Evolutionary conservation across 2,329 filamentous ascomycete species (phyloP), one percentile per base, ranked within the genome.

Genomic region (Aspergillus tanneri): DNA sequence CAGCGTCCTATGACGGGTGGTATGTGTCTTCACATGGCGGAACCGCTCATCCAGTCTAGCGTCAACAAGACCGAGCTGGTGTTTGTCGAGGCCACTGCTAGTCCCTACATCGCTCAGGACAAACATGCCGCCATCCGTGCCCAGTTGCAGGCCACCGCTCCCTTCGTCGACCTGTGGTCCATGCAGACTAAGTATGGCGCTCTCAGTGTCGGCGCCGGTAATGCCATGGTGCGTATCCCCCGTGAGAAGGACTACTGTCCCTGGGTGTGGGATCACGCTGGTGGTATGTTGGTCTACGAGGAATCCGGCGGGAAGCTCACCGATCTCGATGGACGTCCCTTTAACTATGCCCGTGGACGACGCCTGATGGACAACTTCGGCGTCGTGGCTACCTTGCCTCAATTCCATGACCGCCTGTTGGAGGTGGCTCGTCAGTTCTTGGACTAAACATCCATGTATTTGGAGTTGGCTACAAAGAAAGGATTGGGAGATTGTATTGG

Each of bases 171-270:
- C 21, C 34, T 51, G 12, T 44, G 40, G 35, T 47, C 49, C 7
- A 51, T 51, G 44, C 49, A 51, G 24, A 40, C 40, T 34, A 51
- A 48, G 35, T 51, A 51, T 23, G 49, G 34, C 5, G 49, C 45
- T 19, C 40, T 51, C 8, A 35, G 30, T 9, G 18, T 48, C n/a
- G 49, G 49, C 32, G 40, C 39, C n/a, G 47, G 49, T 35, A 47
- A 46, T 37, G 49, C 40, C 19, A 51, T 51, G 49, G 32, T 51
- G 12, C 35, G 49, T n/a, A 43, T 51, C 25, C 49, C 49, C 14
- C 37, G 35, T 27, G 27, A 36, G 22, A 27, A 32, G 27, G 28
- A 40, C 7, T 35, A 38, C 22, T 39, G 40, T 24, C 40, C 46
- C 18, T 43, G 36, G 39, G 44, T 28, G 14, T 51, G 44, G 44